phyloP scores from a whole-genome alignment of 148 eudicot genomes.

The Arctostaphylos glauca region DNA sequence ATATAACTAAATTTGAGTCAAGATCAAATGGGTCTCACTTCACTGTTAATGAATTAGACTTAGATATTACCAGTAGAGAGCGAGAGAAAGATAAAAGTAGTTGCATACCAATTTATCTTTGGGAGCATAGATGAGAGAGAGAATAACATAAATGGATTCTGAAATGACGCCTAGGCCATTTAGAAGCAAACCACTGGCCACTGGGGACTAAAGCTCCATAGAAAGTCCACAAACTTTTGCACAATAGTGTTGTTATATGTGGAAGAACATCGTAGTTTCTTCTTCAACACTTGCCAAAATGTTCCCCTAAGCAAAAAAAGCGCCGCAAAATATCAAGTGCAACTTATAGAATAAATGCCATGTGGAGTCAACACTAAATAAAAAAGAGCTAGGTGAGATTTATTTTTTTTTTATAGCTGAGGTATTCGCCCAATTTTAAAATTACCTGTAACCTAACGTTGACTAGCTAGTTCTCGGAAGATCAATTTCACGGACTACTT shows the following conservation, averaged over 20 bases:
- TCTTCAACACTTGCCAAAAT: constrained; percentile 22
- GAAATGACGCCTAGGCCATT: constrained; percentile 23
- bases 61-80: too few species aligned
- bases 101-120: constrained; percentile 14
- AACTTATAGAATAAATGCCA: too few species aligned
- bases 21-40: too few species aligned
- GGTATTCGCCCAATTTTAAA: too few species aligned
- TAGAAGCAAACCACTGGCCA: constrained; percentile 3
- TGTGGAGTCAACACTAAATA: too few species aligned
- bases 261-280: constrained; percentile 28
- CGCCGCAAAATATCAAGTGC: too few species aligned
- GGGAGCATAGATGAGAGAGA: constrained; percentile 16
- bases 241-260: constrained; percentile 20
- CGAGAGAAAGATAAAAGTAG: not conserved
- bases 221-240: constrained; percentile 25
- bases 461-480: too few species aligned
- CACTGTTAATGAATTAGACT: not conserved
- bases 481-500: too few species aligned
- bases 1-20: too few species aligned
- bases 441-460: too few species aligned
- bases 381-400: too few species aligned
- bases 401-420: too few species aligned
- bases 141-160: constrained; percentile 19
- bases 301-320: not conserved
- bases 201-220: constrained; percentile 18